phyloP scores from a whole-genome alignment of 495 filamentous ascomycete genomes.

The Aspergillus saccharolyticus region DNA sequence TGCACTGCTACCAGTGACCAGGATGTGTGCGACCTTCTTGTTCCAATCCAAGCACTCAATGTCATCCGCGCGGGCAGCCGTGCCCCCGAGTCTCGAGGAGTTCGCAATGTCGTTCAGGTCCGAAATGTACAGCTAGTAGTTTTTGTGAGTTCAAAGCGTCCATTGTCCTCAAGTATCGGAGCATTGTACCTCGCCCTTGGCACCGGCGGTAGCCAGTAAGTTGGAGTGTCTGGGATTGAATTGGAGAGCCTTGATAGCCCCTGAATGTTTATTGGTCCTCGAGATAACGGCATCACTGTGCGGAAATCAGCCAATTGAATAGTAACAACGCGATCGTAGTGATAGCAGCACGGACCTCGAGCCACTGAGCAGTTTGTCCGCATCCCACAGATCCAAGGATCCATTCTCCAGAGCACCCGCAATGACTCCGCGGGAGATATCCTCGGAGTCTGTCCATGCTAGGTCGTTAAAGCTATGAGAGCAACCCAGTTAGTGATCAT shows the following conservation, averaged over 20 bases:
- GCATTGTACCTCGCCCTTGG: conserved; percentile 67
- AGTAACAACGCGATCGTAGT: too few relatives aligned
- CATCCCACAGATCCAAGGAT: conserved; percentile 93
- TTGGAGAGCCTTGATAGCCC: conserved; percentile 90
- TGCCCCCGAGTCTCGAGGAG: conserved; percentile 81
- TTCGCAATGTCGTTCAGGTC: conserved; percentile 85
- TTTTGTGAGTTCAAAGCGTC: background rate
- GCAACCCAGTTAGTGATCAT: conserved; percentile 10
- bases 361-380: conserved; percentile 71
- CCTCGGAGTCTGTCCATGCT: conserved; percentile 79
- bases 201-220: conserved; percentile 85
- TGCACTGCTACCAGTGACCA: conserved; percentile 89
- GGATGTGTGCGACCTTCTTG: conserved; percentile 92
- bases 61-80: conserved; percentile 84
- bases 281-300: conserved; percentile 75
- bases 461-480: conserved; percentile 84
- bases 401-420: conserved; percentile 95
- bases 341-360: conserved; percentile 39
- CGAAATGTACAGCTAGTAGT: conserved; percentile 70
- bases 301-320: conserved; percentile 19
- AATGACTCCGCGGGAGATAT: conserved; percentile 77
- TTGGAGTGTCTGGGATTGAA: conserved; percentile 95
- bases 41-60: conserved; percentile 98
- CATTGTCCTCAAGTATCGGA: conserved; percentile 23
- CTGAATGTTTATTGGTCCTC: conserved; percentile 85